phyloP scores from a whole-genome alignment of 441 rosid genomes.

The Adansonia gregorii region DNA sequence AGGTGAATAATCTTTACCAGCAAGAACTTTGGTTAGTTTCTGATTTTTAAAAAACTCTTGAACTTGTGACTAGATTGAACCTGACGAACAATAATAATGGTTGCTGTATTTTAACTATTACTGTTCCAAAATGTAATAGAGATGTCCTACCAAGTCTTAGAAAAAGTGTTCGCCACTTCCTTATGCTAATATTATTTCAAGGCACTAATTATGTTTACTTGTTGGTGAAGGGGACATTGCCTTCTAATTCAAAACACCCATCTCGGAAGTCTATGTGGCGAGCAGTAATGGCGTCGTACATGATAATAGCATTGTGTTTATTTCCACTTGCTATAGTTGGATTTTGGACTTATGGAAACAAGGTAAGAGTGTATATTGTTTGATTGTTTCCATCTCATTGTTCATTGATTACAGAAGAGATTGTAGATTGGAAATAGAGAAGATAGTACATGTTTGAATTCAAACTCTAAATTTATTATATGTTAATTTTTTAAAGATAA shows the following conservation, averaged over 20 bases:
- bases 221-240: conserved; percentile 52
- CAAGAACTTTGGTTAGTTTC: background rate
- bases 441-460: too few species aligned
- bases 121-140: too few species aligned
- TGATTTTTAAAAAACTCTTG: background rate
- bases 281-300: conserved; percentile 48
- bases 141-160: too few species aligned
- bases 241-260: conserved; percentile 35
- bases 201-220: background rate
- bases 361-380: conserved; percentile 28
- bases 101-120: too few species aligned
- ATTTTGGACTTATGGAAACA: conserved; percentile 62
- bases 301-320: conserved; percentile 39
- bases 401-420: background rate
- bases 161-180: too few species aligned
- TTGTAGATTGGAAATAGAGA: too few species aligned
- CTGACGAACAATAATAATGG: background rate
- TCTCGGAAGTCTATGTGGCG: conserved; percentile 54
- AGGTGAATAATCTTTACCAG: conserved; percentile 34
- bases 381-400: background rate
- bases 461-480: too few species aligned
- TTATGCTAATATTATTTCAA: background rate
- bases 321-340: conserved; percentile 49
- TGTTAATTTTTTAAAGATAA: too few species aligned
- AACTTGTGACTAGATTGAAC: background rate